These are phyloP conservation scores for Phyllostachys edulis DNA, from an alignment of 176 grass and related monocot genomes.

Conservation along the genomic window DNA sequence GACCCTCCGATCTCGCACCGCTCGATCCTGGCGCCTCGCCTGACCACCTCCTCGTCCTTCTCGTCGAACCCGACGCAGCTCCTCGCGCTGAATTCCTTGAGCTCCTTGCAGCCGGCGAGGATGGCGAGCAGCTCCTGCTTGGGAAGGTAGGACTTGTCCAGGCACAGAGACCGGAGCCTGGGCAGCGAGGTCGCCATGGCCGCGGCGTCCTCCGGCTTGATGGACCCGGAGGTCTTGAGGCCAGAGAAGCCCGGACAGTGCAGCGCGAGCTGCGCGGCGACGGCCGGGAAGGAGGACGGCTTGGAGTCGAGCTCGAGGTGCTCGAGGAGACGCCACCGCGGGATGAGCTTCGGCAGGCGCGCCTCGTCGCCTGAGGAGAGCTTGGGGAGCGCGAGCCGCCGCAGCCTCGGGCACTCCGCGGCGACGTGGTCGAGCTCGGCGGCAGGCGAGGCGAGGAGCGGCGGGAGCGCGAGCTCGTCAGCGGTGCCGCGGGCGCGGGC, in stretches of 20 bases:
- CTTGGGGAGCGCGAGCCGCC: constrained; percentile 41
- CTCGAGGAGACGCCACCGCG: constrained; percentile 49
- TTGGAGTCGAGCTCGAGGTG: constrained; percentile 68
- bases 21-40: constrained; percentile 22
- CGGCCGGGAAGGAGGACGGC: constrained; percentile 45
- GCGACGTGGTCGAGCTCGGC: constrained; percentile 35
- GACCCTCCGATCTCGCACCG: constrained; percentile 56
- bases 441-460: constrained; percentile 32
- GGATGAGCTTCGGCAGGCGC: constrained; percentile 48
- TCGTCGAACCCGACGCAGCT: constrained; percentile 67
- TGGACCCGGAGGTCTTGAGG: constrained; percentile 48
- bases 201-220: constrained; percentile 59
- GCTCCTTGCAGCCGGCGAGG: constrained; percentile 39
- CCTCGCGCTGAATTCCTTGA: constrained; percentile 50
- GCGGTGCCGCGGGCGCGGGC: constrained; percentile 13
- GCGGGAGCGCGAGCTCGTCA: constrained; percentile 46
- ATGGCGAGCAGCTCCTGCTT: constrained; percentile 42
- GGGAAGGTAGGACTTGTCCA: constrained; percentile 61
- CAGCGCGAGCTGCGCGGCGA: constrained; percentile 34
- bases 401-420: constrained; percentile 38
- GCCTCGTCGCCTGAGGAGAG: constrained; percentile 41
- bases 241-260: constrained; percentile 38
- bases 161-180: constrained; percentile 34
- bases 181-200: constrained; percentile 31
- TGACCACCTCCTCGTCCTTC: constrained; percentile 37